phyloP scores from a whole-genome alignment of 306 rosid genomes.

The Alnus glutinosa region DNA sequence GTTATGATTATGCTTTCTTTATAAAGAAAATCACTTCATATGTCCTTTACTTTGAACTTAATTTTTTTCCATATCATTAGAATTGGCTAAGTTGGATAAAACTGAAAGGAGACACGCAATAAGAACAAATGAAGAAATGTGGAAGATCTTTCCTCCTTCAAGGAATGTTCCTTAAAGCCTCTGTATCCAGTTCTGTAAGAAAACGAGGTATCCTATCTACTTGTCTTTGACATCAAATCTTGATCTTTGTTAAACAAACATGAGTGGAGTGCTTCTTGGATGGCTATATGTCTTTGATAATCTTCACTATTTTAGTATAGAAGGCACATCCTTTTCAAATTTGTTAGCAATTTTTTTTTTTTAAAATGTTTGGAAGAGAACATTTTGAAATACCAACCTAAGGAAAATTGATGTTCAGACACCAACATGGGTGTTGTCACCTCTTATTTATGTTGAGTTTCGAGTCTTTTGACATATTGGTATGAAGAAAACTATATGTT shows the following conservation, averaged over 20 bases:
- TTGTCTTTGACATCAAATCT: no score
- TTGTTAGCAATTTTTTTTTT: background rate
- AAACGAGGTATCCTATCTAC: conserved; percentile 62
- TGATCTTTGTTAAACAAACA: background rate
- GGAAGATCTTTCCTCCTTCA: conserved; percentile 89
- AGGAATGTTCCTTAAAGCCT: conserved; percentile 98
- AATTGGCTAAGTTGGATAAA: conserved; percentile 94
- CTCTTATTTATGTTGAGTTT: background rate
- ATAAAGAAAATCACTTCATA: conserved; percentile 17
- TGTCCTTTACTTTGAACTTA: conserved; percentile 25
- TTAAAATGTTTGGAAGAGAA: background rate
- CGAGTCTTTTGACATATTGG: background rate
- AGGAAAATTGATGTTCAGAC: background rate
- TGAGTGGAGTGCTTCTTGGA: background rate
- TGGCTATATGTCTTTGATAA: background rate
- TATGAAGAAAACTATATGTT: background rate
- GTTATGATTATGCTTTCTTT: conserved; percentile 23
- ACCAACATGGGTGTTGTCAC: no score
- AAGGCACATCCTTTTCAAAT: background rate
- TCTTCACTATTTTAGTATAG: background rate
- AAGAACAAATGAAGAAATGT: conserved; percentile 96
- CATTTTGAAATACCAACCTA: background rate
- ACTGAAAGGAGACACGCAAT: conserved; percentile 97
- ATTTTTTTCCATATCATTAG: conserved; percentile 41
- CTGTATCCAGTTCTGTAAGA: conserved; percentile 91